These are phyloP conservation scores for Acanthamoeba sp. DNA, from an alignment of 208 protist genomes.

Conservation along the genomic window DNA sequence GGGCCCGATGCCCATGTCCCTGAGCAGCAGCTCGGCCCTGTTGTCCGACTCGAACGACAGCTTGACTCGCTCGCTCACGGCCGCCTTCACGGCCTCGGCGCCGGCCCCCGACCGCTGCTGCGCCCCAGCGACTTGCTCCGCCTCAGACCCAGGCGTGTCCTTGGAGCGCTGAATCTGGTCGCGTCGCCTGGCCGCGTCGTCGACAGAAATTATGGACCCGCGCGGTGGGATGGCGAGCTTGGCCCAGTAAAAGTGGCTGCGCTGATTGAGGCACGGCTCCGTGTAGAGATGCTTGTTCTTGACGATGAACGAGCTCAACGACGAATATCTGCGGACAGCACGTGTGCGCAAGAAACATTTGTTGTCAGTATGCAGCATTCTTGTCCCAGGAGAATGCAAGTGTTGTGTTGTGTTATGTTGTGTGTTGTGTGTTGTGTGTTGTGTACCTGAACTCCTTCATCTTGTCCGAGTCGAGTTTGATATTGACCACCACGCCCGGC, in stretches of 20 bases:
- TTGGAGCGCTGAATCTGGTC: neutral
- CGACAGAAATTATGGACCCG: neutral
- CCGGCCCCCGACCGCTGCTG: neutral
- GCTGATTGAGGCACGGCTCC: constrained; percentile 50
- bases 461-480: constrained; percentile 34
- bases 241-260: constrained; percentile 39
- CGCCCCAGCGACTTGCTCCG: no score
- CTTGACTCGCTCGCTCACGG: neutral
- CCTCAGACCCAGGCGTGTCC: no score
- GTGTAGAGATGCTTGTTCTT: constrained; percentile 64
- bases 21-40: neutral
- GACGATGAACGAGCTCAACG: constrained; percentile 19
- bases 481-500: constrained; percentile 7
- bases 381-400: neutral
- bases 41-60: neutral
- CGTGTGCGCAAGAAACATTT: no score
- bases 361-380: no score
- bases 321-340: neutral
- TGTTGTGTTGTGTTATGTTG: no score
- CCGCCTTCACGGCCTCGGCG: neutral
- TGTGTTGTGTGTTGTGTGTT: no score
- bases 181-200: neutral
- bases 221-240: constrained; percentile 36
- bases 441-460: constrained; percentile 1
- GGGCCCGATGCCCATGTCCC: constrained; percentile 16